Evolutionary conservation across 352 stramenopile species (phyloP), one percentile per base, ranked within the genome.

Genomic region (Globisporangium nunn): DNA sequence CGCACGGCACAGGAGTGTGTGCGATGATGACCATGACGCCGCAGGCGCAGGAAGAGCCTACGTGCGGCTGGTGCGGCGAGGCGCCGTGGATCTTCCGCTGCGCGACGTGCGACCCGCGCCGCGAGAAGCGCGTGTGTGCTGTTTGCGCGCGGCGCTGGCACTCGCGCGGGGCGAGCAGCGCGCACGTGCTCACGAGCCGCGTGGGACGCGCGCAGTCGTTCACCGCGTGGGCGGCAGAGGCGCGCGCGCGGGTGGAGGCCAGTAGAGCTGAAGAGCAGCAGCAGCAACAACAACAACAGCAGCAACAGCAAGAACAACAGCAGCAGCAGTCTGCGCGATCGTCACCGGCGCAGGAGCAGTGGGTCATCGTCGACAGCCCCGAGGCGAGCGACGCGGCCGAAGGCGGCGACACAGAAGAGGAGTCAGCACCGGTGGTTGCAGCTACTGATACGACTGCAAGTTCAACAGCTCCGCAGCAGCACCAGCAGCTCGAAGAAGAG

Each of bases 11-110:
- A 23, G 23, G 23, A 23, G 23, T 23, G 23, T 23, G 23, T 23
- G 23, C 23, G 23, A 23, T 23, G 23, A 23, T 23, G 23, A 23
- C 23, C 23, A 23, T 23, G 23, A 23, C 23, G 23, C 23, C 23
- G 33, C 17, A n/a, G 18, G 6, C n/a, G 48, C 29, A 30, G 41
- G 14, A 54, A 35, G 44, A 43, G 58, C 37, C 8, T 28, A 6
- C n/a, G 7, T 80, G 71, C 51, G 52, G 61, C 2, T 80, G 71
- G 71, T 80, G 71, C 40, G 63, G 54, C 41, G 68, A 77, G 15
- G 54, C 44, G 40, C 60, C 64, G 33, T 80, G 71, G 71, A 54
- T 29, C 5, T 74, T 66, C 37, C 28, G 52, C 49, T 80, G 71
- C 43, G 51, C 51, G 17, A 65, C 53, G 62, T 80, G 71, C 49